These are phyloP conservation scores for Rhamnella rubrinervis DNA, from an alignment of 331 rosid genomes.

Conservation along the genomic window DNA sequence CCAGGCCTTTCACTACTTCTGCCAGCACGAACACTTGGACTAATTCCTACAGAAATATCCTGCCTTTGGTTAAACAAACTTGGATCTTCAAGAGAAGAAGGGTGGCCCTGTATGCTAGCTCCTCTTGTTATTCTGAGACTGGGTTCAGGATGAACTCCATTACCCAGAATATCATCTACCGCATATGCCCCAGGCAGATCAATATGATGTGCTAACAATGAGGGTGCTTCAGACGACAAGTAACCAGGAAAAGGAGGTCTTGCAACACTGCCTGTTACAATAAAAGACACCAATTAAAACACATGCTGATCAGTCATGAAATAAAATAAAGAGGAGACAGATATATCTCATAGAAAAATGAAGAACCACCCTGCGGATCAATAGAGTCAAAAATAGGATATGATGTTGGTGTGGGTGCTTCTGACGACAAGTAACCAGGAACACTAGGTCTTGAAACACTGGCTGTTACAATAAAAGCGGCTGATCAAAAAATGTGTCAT, in stretches of 20 bases:
- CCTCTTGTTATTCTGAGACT: conserved; percentile 25
- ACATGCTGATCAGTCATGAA: not conserved
- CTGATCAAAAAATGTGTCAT: too few relatives aligned
- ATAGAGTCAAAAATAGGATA: conserved; percentile 25
- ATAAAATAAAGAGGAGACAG: conserved; percentile 17
- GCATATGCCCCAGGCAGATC: conserved; percentile 28
- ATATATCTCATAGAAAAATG: conserved; percentile 47
- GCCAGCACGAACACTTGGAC: conserved; percentile 40
- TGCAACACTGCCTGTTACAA: too few relatives aligned
- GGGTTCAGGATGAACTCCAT: conserved; percentile 40
- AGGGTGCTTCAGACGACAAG: too few relatives aligned
- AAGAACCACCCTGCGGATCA: conserved; percentile 34
- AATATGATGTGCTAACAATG: too few relatives aligned
- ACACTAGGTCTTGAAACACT: conserved; percentile 38
- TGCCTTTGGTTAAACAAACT: conserved; percentile 25
- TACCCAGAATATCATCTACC: conserved; percentile 32
- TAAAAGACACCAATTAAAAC: too few relatives aligned
- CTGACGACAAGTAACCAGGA: conserved; percentile 52
- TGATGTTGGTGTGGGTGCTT: conserved; percentile 38
- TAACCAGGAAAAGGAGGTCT: too few relatives aligned
- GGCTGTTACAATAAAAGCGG: conserved; percentile 29
- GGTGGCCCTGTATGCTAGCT: conserved; percentile 27
- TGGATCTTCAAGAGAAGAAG: conserved; percentile 37
- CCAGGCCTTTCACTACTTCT: conserved; percentile 34
- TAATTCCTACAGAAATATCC: conserved; percentile 30